Evolutionary conservation across 129 eudicot species (phyloP).

Genomic region (Centaurea solstitialis): DNA sequence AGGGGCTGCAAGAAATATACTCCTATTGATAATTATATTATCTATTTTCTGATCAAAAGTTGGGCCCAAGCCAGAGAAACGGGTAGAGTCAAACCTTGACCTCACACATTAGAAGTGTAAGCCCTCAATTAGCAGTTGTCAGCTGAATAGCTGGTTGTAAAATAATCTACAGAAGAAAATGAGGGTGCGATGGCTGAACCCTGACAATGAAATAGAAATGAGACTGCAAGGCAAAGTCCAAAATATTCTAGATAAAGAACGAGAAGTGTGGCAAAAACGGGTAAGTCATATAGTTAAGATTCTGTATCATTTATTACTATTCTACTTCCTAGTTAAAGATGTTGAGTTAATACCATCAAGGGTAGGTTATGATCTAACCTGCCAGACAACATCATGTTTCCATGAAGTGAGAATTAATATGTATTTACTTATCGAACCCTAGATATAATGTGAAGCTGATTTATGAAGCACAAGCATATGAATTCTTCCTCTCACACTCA

Average conservation of each 20-base stretch:
- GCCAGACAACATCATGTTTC: not conserved
- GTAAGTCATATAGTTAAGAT: not conserved
- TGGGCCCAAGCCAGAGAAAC: not conserved
- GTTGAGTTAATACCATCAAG: not conserved
- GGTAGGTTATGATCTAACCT: not conserved
- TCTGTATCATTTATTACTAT: not conserved
- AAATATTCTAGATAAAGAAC: not conserved
- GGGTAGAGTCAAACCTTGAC: constrained; percentile 8
- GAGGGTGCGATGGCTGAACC: not conserved
- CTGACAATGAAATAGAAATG: not conserved
- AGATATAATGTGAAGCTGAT: not conserved
- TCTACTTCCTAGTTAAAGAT: not conserved
- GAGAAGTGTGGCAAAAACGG: not conserved
- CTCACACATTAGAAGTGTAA: not conserved
- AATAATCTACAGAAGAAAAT: not conserved
- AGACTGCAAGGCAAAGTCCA: not conserved
- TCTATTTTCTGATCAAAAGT: constrained; percentile 16
- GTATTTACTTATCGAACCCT: not conserved
- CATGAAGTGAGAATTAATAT: not conserved
- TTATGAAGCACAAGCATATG: not conserved
- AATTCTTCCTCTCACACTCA: not conserved
- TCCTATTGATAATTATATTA: not conserved
- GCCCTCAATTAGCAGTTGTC: not conserved
- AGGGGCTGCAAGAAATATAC: no score
- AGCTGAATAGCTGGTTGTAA: not conserved